phyloP scores from a whole-genome alignment of 495 filamentous ascomycete genomes.

The Neurospora sp. region DNA sequence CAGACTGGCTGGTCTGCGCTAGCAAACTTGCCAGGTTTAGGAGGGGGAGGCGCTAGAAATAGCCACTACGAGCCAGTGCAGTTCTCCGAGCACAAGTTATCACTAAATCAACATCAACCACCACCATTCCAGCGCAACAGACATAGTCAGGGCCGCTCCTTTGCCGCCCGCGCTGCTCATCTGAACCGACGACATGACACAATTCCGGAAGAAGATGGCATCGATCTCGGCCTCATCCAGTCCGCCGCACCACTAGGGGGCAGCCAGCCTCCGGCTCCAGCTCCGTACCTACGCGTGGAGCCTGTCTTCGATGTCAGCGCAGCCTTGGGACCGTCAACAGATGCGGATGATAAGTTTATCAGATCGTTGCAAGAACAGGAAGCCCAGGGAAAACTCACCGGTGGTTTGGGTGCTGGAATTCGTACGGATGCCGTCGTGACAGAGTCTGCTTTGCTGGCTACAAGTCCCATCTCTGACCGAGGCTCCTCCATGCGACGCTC shows the following conservation, averaged over 20 bases:
- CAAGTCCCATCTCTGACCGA: conserved; percentile 20
- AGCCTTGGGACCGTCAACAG: conserved; percentile 25
- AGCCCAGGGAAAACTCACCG: conserved; percentile 36
- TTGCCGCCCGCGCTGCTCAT: conserved; percentile 4
- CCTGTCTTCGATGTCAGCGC: conserved; percentile 30
- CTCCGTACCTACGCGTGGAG: conserved; percentile 5
- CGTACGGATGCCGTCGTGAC: conserved; percentile 27
- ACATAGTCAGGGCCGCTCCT: conserved; percentile 4
- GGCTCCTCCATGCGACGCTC: conserved; percentile 22
- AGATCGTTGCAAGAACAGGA: conserved; percentile 33
- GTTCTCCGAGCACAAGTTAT: background rate
- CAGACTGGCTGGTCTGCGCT: conserved; percentile 9
- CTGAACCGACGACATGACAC: conserved; percentile 21
- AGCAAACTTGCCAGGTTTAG: conserved; percentile 6
- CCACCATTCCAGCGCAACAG: conserved; percentile 3
- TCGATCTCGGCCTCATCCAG: conserved; percentile 29
- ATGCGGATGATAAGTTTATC: conserved; percentile 29
- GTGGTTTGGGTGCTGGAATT: conserved; percentile 38
- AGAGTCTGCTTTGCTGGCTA: conserved; percentile 31
- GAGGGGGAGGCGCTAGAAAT: background rate
- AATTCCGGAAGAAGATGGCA: conserved; percentile 34
- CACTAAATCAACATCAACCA: background rate
- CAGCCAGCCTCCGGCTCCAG: conserved; percentile 5
- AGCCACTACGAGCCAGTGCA: conserved; percentile 28
- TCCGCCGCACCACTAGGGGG: conserved; percentile 24